phyloP scores from a whole-genome alignment of 2,329 filamentous ascomycete species.

The Pyrenophora tritici-repentis region DNA sequence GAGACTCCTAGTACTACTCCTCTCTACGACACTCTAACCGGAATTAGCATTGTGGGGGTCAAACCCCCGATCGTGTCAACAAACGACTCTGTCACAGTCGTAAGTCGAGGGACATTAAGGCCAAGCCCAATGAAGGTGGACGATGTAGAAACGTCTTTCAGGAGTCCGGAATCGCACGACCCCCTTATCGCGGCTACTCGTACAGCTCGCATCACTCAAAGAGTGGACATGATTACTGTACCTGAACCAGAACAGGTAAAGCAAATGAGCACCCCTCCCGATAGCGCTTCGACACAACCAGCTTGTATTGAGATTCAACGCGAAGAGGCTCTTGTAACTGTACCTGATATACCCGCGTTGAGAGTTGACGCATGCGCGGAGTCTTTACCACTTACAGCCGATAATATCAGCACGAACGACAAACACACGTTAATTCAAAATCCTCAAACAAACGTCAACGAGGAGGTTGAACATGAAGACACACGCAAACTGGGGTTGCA shows the following conservation, averaged over 20 bases:
- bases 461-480: no score
- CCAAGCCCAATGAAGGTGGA: slow-evolving; percentile 7
- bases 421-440: no score
- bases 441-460: no score
- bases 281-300: background rate
- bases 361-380: background rate
- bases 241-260: background rate
- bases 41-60: background rate
- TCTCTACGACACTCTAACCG: background rate
- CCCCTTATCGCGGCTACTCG: background rate
- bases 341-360: background rate
- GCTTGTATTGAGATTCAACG: background rate
- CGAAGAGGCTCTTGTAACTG: background rate
- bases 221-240: background rate
- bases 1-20: slow-evolving; percentile 18
- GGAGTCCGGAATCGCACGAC: background rate
- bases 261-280: background rate
- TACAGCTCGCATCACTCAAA: background rate
- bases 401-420: no score
- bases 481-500: background rate
- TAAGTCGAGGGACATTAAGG: background rate
- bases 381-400: background rate
- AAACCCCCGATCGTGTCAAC: background rate
- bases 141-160: background rate
- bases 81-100: background rate